Percentiles rank a stretch among this genome's conserved stretches.
These are phyloP conservation scores for Colletotrichum aenigma DNA, from an alignment of 2,329 filamentous ascomycete genomes.

Conservation along the genomic window DNA sequence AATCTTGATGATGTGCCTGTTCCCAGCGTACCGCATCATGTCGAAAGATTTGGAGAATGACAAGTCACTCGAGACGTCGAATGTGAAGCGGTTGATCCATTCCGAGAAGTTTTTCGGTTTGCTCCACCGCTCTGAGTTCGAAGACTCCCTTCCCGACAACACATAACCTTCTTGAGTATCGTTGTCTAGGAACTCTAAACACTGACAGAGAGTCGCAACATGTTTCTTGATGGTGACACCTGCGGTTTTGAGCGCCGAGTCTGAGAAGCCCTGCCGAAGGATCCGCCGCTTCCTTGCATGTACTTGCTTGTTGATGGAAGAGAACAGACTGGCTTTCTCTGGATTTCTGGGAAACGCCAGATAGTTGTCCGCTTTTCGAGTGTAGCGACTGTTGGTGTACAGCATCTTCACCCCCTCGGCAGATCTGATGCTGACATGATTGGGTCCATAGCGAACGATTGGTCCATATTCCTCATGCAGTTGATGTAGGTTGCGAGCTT, in stretches of 20 bases:
- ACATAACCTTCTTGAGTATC: neutral
- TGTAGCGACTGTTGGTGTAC: neutral
- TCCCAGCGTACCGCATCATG: neutral
- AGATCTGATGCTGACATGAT: conserved; percentile 6
- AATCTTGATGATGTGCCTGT: neutral
- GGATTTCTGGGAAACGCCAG: neutral
- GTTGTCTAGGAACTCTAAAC: neutral
- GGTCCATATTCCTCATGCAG: neutral
- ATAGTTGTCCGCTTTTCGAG: neutral
- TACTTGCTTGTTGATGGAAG: conserved; percentile 1
- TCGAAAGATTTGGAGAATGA: conserved; percentile 1
- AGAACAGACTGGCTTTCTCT: neutral
- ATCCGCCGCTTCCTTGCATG: neutral
- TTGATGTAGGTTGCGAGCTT: neutral
- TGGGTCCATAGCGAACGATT: conserved; percentile 1
- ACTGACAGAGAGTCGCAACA: neutral
- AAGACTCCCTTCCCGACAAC: neutral
- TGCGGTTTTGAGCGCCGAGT: neutral
- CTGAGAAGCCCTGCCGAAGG: neutral
- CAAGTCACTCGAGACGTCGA: conserved; percentile 2
- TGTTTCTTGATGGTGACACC: conserved; percentile 7
- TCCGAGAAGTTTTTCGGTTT: neutral
- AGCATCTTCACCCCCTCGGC: neutral
- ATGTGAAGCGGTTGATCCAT: conserved; percentile 7
- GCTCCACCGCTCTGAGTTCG: neutral